phyloP scores from a whole-genome alignment of 345 rosid species.

The Rhodomyrtus tomentosa region DNA sequence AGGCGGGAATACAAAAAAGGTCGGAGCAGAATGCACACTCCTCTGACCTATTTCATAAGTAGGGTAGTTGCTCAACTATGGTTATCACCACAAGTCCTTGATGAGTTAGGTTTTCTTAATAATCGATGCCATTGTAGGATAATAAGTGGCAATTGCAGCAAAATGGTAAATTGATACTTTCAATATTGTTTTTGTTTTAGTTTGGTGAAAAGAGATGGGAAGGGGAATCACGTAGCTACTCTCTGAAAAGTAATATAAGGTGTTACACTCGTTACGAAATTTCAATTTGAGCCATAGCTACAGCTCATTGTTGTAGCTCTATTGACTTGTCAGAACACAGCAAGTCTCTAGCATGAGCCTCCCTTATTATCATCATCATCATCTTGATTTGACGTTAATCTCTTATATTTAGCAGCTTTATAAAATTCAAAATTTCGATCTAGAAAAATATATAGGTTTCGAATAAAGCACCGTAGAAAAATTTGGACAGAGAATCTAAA shows the following conservation, averaged over 20 bases:
- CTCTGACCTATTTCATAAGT: not conserved
- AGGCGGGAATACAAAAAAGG: not conserved
- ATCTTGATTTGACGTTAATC: no score
- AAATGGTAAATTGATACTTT: not conserved
- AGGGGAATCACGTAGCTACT: not conserved
- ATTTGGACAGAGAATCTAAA: not conserved
- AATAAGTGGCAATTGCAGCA: not conserved
- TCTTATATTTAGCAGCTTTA: not conserved
- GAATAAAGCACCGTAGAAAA: not conserved
- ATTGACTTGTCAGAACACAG: accelerated
- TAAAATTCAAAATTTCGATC: not conserved
- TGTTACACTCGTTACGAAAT: not conserved
- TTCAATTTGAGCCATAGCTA: not conserved
- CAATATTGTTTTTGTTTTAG: not conserved
- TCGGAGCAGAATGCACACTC: not conserved
- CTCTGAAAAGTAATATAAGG: not conserved
- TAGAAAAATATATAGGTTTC: not conserved
- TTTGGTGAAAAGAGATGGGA: not conserved
- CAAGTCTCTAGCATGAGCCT: not conserved
- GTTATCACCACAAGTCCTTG: not conserved
- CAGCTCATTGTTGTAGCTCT: accelerated
- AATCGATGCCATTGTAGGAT: not conserved
- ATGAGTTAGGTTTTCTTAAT: not conserved
- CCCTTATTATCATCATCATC: no score
- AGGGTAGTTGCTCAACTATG: not conserved